Evolutionary conservation across 768 basidiomycete genomes (phyloP).

Genomic region (Filobasidium wieringae): DNA sequence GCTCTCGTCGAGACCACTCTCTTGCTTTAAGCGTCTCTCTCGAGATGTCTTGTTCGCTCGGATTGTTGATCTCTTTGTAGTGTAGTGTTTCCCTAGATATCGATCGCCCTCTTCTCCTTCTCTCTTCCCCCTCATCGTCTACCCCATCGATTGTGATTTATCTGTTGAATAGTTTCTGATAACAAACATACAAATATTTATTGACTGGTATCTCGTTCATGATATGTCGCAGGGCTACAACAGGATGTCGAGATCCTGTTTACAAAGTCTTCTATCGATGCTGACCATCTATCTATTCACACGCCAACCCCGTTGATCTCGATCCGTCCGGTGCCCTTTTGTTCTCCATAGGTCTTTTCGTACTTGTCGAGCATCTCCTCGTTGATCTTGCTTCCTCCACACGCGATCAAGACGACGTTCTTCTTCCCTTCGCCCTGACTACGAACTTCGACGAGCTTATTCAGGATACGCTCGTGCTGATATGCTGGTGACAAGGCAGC

Average conservation of each 20-base stretch:
- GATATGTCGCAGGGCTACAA: too few species aligned
- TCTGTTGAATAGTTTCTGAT: too few species aligned
- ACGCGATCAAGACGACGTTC: slow-evolving; percentile 17
- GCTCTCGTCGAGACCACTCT: slow-evolving; percentile 58
- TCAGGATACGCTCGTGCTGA: not conserved
- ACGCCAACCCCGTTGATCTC: slow-evolving; percentile 7
- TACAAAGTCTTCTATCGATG: too few species aligned
- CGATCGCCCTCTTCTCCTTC: too few species aligned
- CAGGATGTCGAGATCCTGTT: too few species aligned
- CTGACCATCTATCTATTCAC: too few species aligned
- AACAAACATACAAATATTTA: too few species aligned
- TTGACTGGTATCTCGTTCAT: too few species aligned
- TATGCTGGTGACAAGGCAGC: slow-evolving; percentile 3
- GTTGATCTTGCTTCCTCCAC: slow-evolving; percentile 16
- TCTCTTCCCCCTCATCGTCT: too few species aligned
- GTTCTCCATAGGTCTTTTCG: not conserved
- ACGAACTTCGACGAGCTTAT: not conserved
- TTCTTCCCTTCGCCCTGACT: not conserved
- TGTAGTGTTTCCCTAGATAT: too few species aligned
- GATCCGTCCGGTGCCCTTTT: slow-evolving; percentile 6
- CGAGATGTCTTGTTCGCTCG: not conserved
- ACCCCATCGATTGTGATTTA: too few species aligned
- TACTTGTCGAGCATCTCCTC: slow-evolving; percentile 3
- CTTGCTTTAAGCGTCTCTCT: slow-evolving; percentile 22
- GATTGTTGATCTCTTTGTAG: not conserved